phyloP scores from a whole-genome alignment of 2,329 filamentous ascomycete species.

The Fusarium multiceps region DNA sequence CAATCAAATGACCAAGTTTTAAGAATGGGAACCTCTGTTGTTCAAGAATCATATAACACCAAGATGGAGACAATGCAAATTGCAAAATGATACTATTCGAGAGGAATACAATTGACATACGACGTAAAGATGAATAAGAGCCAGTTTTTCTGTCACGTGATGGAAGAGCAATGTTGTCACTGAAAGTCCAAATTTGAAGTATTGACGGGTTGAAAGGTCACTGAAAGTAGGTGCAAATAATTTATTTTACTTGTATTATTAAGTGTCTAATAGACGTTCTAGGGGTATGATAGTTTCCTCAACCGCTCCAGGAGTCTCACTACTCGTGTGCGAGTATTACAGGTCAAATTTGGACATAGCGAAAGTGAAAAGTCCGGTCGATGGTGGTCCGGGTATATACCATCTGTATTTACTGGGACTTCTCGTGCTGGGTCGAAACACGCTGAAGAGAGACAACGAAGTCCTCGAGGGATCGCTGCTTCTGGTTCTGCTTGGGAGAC shows the following conservation, averaged over 20 bases:
- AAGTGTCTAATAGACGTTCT: constrained; percentile 55
- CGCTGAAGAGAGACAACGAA: constrained; percentile 91
- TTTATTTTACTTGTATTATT: constrained; percentile 59
- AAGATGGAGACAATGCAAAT: not conserved
- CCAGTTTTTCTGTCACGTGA: not conserved
- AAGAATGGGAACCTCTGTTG: not conserved
- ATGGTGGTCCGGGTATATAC: constrained; percentile 55
- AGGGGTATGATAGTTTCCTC: constrained; percentile 54
- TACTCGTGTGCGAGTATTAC: constrained; percentile 53
- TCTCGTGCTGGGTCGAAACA: constrained; percentile 92
- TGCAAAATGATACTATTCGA: too few species aligned
- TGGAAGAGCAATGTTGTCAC: not conserved
- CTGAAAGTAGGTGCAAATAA: constrained; percentile 2
- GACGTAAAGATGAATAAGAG: too few species aligned
- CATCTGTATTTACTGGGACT: constrained; percentile 71
- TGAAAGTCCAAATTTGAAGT: not conserved
- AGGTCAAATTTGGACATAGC: constrained; percentile 55
- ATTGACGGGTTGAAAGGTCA: not conserved
- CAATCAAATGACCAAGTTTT: not conserved
- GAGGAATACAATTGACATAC: too few species aligned
- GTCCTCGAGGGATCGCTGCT: constrained; percentile 88
- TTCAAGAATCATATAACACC: not conserved
- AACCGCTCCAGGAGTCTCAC: constrained; percentile 51
- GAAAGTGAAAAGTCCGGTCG: constrained; percentile 54
- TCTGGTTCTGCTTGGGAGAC: constrained; percentile 81